Conservation (phyloP, 345 rosid species). For the Salix caprea region DNA sequence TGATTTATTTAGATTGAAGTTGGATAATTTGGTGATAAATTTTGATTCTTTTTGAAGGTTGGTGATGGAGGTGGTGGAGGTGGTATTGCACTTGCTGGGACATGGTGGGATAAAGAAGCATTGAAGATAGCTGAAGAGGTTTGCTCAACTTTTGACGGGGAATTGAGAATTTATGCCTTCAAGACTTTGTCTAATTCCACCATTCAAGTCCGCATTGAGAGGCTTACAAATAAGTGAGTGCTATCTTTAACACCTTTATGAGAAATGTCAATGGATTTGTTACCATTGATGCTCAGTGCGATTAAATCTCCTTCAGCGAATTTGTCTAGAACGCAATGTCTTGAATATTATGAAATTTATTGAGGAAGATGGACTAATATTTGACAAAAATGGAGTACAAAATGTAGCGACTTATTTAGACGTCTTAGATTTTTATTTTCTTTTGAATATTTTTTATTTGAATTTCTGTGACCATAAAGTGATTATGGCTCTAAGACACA, state of each 20-base stretch:
- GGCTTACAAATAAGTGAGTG: constrained; percentile 62
- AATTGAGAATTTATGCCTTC: constrained; percentile 71
- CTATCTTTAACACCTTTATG: not conserved
- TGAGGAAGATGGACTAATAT: too few relatives aligned
- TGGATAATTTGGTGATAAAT: not conserved
- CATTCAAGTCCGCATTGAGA: constrained; percentile 77
- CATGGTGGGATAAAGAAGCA: constrained; percentile 86
- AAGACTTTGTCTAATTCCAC: constrained; percentile 58
- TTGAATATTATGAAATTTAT: not conserved
- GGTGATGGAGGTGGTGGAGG: constrained; percentile 94
- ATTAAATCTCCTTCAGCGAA: not conserved
- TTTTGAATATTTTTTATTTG: too few relatives aligned
- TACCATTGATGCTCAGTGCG: not conserved
- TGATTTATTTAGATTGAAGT: constrained; percentile 5
- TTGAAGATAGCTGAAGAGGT: constrained; percentile 56
- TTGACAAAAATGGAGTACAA: too few relatives aligned
- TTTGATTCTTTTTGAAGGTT: constrained; percentile 34
- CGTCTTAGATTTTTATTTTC: too few relatives aligned
- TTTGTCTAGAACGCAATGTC: not conserved
- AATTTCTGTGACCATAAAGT: too few relatives aligned
- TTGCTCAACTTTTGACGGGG: constrained; percentile 57
- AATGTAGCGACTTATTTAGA: too few relatives aligned
- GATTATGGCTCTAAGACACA: constrained; percentile 14
- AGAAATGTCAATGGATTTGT: not conserved
- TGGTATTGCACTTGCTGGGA: constrained; percentile 74